Evolutionary conservation across 176 grass and related monocot species (phyloP).

Genomic region (Aegilops speltoides): DNA sequence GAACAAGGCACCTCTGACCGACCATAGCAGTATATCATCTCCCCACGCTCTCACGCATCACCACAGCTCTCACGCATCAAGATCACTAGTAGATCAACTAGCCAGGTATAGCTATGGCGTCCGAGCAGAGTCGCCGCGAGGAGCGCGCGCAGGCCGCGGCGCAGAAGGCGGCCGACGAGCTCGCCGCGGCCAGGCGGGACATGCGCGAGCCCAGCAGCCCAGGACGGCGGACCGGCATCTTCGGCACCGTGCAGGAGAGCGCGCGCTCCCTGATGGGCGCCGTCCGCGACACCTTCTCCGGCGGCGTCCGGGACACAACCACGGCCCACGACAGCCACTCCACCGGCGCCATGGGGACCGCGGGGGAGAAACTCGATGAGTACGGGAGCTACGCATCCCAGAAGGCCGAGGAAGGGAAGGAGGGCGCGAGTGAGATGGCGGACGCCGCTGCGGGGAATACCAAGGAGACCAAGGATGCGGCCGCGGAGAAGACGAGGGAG

Average conservation of each 20-base stretch:
- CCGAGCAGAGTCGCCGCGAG: slow-evolving; percentile 43
- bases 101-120: slow-evolving; percentile 34
- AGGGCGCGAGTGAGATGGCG: slow-evolving; percentile 11
- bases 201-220: slow-evolving; percentile 5
- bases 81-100: not conserved
- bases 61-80: not conserved
- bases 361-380: not conserved
- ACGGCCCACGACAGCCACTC: not conserved
- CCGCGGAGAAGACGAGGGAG: not conserved
- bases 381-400: not conserved
- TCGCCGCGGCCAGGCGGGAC: slow-evolving; percentile 26
- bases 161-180: slow-evolving; percentile 43
- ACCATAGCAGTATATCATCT: not conserved
- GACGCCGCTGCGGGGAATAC: slow-evolving; percentile 26
- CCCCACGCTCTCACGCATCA: not conserved
- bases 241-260: slow-evolving; percentile 36
- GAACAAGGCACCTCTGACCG: not conserved
- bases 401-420: slow-evolving; percentile 42
- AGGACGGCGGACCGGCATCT: slow-evolving; percentile 17
- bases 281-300: slow-evolving; percentile 15
- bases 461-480: slow-evolving; percentile 16
- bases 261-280: slow-evolving; percentile 30
- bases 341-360: not conserved
- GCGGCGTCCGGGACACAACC: not conserved
- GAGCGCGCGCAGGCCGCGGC: slow-evolving; percentile 41